Base-by-base conservation (phyloP, 2,329 filamentous ascomycete genomes). In the Nannizziopsis barbatae region DNA sequence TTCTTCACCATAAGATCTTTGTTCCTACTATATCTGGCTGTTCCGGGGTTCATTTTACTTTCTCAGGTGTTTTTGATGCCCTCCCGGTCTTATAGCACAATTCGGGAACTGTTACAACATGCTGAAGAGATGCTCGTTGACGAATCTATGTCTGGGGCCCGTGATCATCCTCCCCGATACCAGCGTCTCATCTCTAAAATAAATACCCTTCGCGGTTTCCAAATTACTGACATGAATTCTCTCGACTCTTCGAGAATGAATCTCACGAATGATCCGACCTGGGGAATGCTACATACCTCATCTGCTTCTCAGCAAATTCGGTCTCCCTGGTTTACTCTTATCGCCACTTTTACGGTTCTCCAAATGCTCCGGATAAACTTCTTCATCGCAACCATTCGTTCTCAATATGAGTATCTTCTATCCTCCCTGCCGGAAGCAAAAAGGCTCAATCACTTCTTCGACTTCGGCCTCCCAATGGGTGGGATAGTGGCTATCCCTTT, bases 351-450 rank as follows among this genome's bases (percentile, higher is more conserved):
- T 60, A 92, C 84, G 48, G 72, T 82, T 31, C 66, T 83, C 39
- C 80, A 83, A 65, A 83, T 83, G 79, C 80, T 79, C 6, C 74
- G 82, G 27, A 90, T 92, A 74, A 93, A 93, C 68, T 92, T 85
- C 71, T 90, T 92, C 62, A 86, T 93, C 50, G 84, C 86, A 4
- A 92, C 86, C 1, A 82, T 92, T 54, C 75, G 83, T 5, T 73
- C 80, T 0, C 89, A 95, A 64, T 95, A 95, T 66, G 76, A 81
- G 30, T 82, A 81, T 56, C 76, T 95, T 47, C 76, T 95, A 12
- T 72, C 74, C 37, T 79, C 78, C 7, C 70, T 72, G 52, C 63
- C 69, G 1, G 71, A 74, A 52, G 86, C 86, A 0, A 74, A 80
- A 4, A 69, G 75, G 48, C 75, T 95, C 60, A 94, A 93, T 65